A percentile compares a stretch with the other conserved stretches of the same genome.
Conservation (phyloP, 495 filamentous ascomycete genomes). For the Annulohypoxylon bovei region DNA sequence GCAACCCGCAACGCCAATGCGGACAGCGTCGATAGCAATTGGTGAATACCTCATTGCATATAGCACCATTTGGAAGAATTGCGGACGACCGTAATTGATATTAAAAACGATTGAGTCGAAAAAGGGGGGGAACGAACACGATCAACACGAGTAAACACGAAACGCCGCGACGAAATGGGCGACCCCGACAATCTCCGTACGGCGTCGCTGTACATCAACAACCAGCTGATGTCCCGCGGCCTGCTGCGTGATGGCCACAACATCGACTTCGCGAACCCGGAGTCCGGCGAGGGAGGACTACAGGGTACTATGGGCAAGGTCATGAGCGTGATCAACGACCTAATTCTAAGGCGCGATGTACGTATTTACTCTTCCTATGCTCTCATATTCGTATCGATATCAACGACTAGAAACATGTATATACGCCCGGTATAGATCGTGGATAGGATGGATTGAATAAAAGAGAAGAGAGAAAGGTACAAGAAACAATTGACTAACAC, state of each 20-base stretch:
- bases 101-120: neutral
- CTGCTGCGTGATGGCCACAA: conserved; percentile 82
- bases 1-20: conserved; percentile 23
- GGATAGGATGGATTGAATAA: neutral
- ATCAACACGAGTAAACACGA: conserved; percentile 2
- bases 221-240: conserved; percentile 88
- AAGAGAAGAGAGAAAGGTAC: neutral
- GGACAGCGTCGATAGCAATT: conserved; percentile 8
- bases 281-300: conserved; percentile 69
- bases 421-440: neutral
- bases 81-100: neutral
- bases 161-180: conserved; percentile 61
- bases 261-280: conserved; percentile 86
- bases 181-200: conserved; percentile 83
- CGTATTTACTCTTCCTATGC: conserved; percentile 42
- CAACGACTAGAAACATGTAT: neutral
- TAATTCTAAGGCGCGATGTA: conserved; percentile 85
- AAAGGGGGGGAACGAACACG: neutral
- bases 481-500: conserved; percentile 17
- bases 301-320: conserved; percentile 82
- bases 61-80: neutral
- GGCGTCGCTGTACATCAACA: conserved; percentile 95
- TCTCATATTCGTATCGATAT: neutral
- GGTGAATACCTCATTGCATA: conserved; percentile 11
- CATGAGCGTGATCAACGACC: conserved; percentile 92